Evolutionary conservation across 306 rosid genomes (phyloP), one percentile per base, ranked within the genome.

Genomic region (Cyamopsis tetragonoloba): DNA sequence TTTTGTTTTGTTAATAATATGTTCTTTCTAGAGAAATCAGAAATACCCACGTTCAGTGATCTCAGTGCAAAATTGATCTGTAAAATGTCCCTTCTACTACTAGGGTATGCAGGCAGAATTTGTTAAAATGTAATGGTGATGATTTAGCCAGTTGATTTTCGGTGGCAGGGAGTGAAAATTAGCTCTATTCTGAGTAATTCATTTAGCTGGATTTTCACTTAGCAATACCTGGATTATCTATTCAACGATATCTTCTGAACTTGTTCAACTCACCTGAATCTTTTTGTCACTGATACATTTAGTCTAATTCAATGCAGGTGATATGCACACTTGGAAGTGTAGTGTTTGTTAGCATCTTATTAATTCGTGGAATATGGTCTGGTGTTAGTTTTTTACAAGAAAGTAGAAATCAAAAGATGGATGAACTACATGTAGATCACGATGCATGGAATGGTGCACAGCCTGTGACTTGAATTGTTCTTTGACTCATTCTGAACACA

Each of bases 291-390:
- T 23, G 15, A 51, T 35, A 27, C 37, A 26, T 62, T 3, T 34
- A 4, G 65, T 47, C 15, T 43, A 34, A 24, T 72, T 23, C 7
- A 63, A 70, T 77, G 72, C 63, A 89, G 96, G 96, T 89, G 54
- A 47, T 85, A 27, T 89, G 96, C 82, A 89, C 91, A 37, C 75
- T 87, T 24, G 91, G 93, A 48, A 83, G 86, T 54, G 80, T 77
- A 49, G 95, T 89, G 53, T 89, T 89, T 32, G 78, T 89, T 56
- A 81, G 93, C 83, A 87, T 89, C 74, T 79, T 89, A 43, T 83
- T 83, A 56, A 85, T 89, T 58, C 87, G 91, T 3, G 96, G 95
- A 44, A 74, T 87, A 54, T 89, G 91, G 96, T 81, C 81, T 9
- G 91, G 93, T 30, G 55, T 84, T 26, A 56, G 71, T 32, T 83